These are phyloP conservation scores for Benincasa hispida DNA, from an alignment of 306 rosid genomes.

Conservation along the genomic window DNA sequence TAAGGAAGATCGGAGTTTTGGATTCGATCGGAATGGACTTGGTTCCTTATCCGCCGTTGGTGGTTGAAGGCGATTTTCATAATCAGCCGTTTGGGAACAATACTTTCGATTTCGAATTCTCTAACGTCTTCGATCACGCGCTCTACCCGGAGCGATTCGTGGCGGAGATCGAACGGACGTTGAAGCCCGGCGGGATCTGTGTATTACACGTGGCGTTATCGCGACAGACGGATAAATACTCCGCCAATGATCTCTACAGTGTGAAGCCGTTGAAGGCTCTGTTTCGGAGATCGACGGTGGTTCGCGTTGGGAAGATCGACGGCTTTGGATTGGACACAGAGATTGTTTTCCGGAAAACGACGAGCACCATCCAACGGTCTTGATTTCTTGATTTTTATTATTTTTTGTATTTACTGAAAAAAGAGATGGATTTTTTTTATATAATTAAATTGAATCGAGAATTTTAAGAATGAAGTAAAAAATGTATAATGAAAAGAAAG, in stretches of 20 bases:
- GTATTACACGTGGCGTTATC: constrained; percentile 65
- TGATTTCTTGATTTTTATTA: not conserved
- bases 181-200: constrained; percentile 62
- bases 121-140: constrained; percentile 95
- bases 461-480: not conserved
- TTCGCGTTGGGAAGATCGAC: constrained; percentile 46
- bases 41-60: constrained; percentile 77
- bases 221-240: constrained; percentile 59
- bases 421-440: not conserved
- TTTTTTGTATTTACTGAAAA: not conserved
- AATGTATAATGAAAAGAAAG: not conserved
- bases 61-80: constrained; percentile 70
- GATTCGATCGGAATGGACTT: constrained; percentile 76
- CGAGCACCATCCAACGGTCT: constrained; percentile 14
- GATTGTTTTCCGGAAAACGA: constrained; percentile 44
- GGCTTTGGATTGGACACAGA: constrained; percentile 89
- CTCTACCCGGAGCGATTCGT: constrained; percentile 64
- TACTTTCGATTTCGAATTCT: constrained; percentile 76
- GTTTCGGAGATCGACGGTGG: constrained; percentile 35
- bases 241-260: constrained; percentile 80
- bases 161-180: constrained; percentile 74
- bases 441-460: not conserved
- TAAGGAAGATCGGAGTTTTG: constrained; percentile 43
- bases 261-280: constrained; percentile 40
- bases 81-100: constrained; percentile 47